These are phyloP conservation scores for Citrus glauca DNA, from an alignment of 345 rosid genomes.

Conservation along the genomic window DNA sequence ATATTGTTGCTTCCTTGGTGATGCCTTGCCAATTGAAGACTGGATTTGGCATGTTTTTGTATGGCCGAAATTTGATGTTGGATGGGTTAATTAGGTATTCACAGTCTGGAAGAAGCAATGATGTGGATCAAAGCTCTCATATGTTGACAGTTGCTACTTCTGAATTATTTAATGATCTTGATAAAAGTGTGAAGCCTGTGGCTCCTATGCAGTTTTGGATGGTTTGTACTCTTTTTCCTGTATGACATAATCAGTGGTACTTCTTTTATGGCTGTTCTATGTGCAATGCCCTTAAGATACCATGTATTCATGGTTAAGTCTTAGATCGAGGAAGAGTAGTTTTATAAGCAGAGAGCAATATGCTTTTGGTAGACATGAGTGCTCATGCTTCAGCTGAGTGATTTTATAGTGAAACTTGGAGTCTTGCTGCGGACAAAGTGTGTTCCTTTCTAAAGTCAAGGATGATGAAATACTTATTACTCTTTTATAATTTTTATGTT, in stretches of 20 bases:
- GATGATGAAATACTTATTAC: background rate
- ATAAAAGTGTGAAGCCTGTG: constrained; percentile 87
- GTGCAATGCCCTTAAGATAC: background rate
- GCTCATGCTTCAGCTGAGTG: background rate
- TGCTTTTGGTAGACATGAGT: background rate
- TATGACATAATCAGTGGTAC: background rate
- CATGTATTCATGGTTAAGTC: background rate
- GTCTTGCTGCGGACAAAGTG: background rate
- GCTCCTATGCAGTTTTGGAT: constrained; percentile 97
- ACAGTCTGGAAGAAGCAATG: constrained; percentile 61
- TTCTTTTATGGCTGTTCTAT: background rate
- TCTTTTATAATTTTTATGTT: background rate
- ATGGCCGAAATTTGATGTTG: constrained; percentile 9
- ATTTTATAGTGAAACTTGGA: background rate
- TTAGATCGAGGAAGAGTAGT: background rate
- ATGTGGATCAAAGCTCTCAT: constrained; percentile 91
- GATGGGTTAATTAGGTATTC: constrained; percentile 50
- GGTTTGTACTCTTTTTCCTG: constrained; percentile 42
- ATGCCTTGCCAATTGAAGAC: background rate
- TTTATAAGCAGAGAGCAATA: background rate
- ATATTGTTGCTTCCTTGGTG: background rate
- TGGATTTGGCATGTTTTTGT: background rate
- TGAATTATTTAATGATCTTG: constrained; percentile 81
- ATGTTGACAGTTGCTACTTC: constrained; percentile 92
- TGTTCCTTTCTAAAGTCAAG: background rate